Evolutionary conservation across 805 yeast genomes (phyloP).

Genomic region (Candida khao-thaluensis): DNA sequence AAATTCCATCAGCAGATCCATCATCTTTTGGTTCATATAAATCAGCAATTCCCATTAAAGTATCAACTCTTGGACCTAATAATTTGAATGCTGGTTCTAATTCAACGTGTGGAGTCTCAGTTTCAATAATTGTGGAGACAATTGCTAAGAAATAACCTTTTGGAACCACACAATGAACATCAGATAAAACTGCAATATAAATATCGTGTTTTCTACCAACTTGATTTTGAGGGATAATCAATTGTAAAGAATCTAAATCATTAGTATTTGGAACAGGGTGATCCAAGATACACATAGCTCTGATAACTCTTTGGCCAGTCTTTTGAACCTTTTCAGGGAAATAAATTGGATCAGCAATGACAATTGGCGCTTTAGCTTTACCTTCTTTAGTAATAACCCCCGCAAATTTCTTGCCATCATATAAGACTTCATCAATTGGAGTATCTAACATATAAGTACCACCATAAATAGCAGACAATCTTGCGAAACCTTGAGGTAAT

Average conservation of each 20-base stretch:
- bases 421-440: slow-evolving; percentile 86
- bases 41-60: slow-evolving; percentile 92
- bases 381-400: slow-evolving; percentile 95
- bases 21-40: slow-evolving; percentile 82
- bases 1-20: slow-evolving; percentile 77
- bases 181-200: slow-evolving; percentile 86
- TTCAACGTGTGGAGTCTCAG: slow-evolving; percentile 88
- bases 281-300: slow-evolving; percentile 85
- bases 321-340: slow-evolving; percentile 80
- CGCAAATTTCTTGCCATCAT: slow-evolving; percentile 61
- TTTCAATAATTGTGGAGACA: slow-evolving; percentile 91
- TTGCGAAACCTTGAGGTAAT: slow-evolving; percentile 97
- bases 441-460: slow-evolving; percentile 98
- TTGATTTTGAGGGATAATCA: slow-evolving; percentile 95
- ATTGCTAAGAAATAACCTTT: slow-evolving; percentile 90
- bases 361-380: slow-evolving; percentile 84
- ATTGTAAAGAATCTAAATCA: slow-evolving; percentile 86
- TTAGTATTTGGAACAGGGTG: slow-evolving; percentile 84
- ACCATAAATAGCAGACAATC: slow-evolving; percentile 95
- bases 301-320: slow-evolving; percentile 71
- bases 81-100: slow-evolving; percentile 91
- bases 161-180: slow-evolving; percentile 86
- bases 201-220: slow-evolving; percentile 91
- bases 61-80: slow-evolving; percentile 76
- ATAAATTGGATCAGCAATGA: slow-evolving; percentile 96